These are phyloP conservation scores for Taxawa tesnikishii DNA, from an alignment of 2,329 filamentous ascomycete species.

Conservation along the genomic window DNA sequence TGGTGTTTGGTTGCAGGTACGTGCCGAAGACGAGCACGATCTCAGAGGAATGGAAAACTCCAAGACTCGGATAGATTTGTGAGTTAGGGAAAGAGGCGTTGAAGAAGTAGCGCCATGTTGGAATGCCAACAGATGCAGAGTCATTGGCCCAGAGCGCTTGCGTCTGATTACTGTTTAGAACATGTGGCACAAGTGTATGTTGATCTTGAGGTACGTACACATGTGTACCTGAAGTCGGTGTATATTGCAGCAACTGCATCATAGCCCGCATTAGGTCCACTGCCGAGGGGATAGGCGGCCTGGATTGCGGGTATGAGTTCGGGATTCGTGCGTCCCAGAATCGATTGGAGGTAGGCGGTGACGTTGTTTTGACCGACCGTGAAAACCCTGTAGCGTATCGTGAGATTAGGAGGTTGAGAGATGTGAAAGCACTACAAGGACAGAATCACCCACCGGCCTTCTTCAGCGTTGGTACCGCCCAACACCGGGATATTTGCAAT, in stretches of 20 bases:
- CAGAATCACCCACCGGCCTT: constrained; percentile 15
- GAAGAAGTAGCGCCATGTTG: constrained; percentile 25
- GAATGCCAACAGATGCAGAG: constrained; percentile 16
- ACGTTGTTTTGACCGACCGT: constrained; percentile 15
- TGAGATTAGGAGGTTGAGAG: neutral
- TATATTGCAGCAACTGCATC: constrained; percentile 16
- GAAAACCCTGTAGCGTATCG: constrained; percentile 14
- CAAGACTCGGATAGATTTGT: constrained; percentile 15
- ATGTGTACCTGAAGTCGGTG: constrained; percentile 18
- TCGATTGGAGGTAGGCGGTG: constrained; percentile 9
- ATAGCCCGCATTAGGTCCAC: constrained; percentile 12
- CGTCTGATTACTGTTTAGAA: neutral
- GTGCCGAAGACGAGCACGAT: constrained; percentile 24
- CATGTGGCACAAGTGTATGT: too few species aligned
- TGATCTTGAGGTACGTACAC: too few species aligned
- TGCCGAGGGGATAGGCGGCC: constrained; percentile 16
- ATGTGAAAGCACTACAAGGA: neutral
- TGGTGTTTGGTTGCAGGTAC: constrained; percentile 14
- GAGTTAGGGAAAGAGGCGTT: constrained; percentile 23
- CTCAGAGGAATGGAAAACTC: constrained; percentile 22
- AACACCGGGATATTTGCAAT: constrained; percentile 23
- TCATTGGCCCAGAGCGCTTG: constrained; percentile 16
- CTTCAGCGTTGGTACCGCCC: constrained; percentile 21
- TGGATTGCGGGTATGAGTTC: constrained; percentile 13
- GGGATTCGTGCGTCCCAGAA: constrained; percentile 11